Evolutionary conservation across 2,329 filamentous ascomycete genomes (phyloP).

Genomic region (Botrytis byssoidea): DNA sequence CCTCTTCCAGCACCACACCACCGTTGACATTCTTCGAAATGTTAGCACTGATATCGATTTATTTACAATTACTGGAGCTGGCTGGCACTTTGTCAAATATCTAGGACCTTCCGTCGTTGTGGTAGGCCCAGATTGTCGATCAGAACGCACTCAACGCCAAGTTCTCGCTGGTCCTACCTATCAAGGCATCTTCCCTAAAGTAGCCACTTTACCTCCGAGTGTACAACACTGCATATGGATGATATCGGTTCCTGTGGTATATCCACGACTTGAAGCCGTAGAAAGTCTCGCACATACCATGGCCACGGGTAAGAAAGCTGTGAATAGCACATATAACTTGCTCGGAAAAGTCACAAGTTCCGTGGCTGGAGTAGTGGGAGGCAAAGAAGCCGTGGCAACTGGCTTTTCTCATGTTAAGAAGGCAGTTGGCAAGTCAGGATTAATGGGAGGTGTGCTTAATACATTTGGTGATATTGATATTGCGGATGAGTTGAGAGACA

Average conservation of each 20-base stretch:
- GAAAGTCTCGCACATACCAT: constrained; percentile 90
- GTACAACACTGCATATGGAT: constrained; percentile 98
- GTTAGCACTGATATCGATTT: constrained; percentile 85
- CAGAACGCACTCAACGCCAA: constrained; percentile 83
- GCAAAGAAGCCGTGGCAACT: constrained; percentile 86
- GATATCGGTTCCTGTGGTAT: constrained; percentile 85
- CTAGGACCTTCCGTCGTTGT: constrained; percentile 88
- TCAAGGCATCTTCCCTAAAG: constrained; percentile 94
- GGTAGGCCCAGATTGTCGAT: constrained; percentile 86
- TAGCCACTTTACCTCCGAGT: constrained; percentile 83
- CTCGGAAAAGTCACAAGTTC: constrained; percentile 93
- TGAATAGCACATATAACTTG: constrained; percentile 95
- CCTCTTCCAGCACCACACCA: constrained; percentile 97
- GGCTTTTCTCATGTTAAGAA: constrained; percentile 96
- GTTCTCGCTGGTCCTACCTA: constrained; percentile 97
- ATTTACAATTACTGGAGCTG: constrained; percentile 94
- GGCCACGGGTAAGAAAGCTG: constrained; percentile 91
- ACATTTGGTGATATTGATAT: constrained; percentile 96
- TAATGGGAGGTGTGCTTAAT: constrained; percentile 94
- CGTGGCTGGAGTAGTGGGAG: constrained; percentile 91
- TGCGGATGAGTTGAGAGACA: constrained; percentile 88
- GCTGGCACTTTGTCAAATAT: constrained; percentile 98
- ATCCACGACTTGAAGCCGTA: constrained; percentile 86
- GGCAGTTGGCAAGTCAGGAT: constrained; percentile 87
- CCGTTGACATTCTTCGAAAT: constrained; percentile 86